A percentile compares a stretch with the other conserved stretches of the same genome.
Evolutionary conservation across 768 basidiomycete species (phyloP).

Genomic region (Lactifluus volemus): DNA sequence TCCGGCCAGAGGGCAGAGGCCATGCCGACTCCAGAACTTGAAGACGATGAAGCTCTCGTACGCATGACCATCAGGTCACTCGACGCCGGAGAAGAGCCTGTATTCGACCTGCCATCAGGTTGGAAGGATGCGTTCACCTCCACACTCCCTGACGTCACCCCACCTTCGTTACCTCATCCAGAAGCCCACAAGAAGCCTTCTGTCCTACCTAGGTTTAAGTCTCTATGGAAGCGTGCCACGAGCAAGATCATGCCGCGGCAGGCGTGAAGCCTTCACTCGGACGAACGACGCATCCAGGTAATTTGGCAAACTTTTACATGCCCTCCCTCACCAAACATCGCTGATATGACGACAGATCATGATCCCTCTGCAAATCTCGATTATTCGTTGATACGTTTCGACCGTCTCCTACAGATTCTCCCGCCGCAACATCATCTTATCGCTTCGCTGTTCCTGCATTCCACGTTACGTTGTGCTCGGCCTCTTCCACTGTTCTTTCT

Average conservation of each 20-base stretch:
- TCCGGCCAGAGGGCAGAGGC: not conserved
- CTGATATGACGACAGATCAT: no score
- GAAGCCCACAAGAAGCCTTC: not conserved
- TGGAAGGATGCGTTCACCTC: constrained; percentile 6
- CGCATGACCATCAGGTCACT: constrained; percentile 9
- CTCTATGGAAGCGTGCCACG: constrained; percentile 14
- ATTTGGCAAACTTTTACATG: no score
- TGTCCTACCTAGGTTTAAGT: constrained; percentile 7
- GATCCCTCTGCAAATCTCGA: no score
- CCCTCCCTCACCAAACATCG: no score
- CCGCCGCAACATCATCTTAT: no score
- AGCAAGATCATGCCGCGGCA: constrained; percentile 3
- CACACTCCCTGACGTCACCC: not conserved
- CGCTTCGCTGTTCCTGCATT: no score
- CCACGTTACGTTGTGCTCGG: no score
- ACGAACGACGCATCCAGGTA: not conserved
- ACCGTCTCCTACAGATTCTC: no score
- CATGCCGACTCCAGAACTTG: not conserved
- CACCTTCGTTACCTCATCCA: not conserved
- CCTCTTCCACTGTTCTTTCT: no score
- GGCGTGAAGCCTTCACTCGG: not conserved
- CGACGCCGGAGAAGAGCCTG: constrained; percentile 11
- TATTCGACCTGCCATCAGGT: constrained; percentile 4
- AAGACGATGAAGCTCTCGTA: constrained; percentile 9
- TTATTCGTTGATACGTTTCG: no score